Evolutionary conservation across 164 flowering plant genomes (phyloP), one percentile per base, ranked within the genome.

Genomic region (Euptelea pleiosperma): DNA sequence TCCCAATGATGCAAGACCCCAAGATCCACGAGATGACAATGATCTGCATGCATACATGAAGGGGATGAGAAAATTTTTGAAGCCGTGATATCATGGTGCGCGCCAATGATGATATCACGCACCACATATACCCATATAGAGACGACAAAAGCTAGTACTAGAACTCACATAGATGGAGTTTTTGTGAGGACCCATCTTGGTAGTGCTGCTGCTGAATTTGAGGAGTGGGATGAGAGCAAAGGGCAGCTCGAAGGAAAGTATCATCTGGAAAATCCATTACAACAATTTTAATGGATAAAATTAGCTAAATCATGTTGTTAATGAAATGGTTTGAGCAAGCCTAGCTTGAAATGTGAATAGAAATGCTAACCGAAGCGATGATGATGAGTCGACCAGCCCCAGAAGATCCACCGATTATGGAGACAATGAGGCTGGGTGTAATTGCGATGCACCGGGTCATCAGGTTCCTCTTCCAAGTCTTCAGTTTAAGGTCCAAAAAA

Each of bases 181-280:
- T 71, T 76, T 86, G 73, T 90, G 80, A 8, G 98, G 94, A 18
- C 98, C 98, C 97, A 93, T 86, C 70, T 93, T 93, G 57, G 83
- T 80, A 24, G 69, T 14, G 49, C 92, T 78, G 81, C 92, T 90
- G 59, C 97, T 93, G 76, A 93, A 90, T 63, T 90, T 93, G 28
- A 93, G 92, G 24, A 93, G 92, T 2, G 98, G 98, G 45, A 93
- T 84, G 6, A 93, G 82, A 41, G 91, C 91, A 64, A 92, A 92
- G 16, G 98, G 98, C 16, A 92, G 91, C 48, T 92, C 96, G 57
- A 92, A 89, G 2, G 97, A 92, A 15, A 92, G 73, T 57, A 92
- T 89, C 96, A 92, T 92, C 98, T 92, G 83, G 61, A 75, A 28
- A 26, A 59, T 28, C 25, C 41, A 44, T 60, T 52, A 25, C n/a